A percentile compares a stretch with the other conserved stretches of the same genome.
Evolutionary conservation across 257 asterid species (phyloP).

Genomic region (Marsdenia floribunda): DNA sequence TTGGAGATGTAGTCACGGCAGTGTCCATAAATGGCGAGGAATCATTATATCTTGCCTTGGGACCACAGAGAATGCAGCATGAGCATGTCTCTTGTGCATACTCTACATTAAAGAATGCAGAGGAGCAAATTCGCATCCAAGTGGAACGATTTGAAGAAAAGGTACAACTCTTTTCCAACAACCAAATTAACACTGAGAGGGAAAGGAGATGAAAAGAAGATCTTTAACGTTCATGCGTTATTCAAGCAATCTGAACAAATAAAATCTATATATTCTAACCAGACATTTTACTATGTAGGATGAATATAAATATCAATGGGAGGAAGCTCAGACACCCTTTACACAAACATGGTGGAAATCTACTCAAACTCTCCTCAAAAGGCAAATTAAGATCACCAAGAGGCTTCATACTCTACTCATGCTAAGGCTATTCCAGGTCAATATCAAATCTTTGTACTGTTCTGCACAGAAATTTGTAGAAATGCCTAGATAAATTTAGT

Average conservation of each 20-base stretch:
- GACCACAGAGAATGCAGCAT: slow-evolving; percentile 5
- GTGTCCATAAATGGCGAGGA: slow-evolving; percentile 11
- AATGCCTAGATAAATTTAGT: too few species aligned
- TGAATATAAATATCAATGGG: slow-evolving; percentile 4
- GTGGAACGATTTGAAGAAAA: slow-evolving; percentile 13
- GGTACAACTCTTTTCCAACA: neutral
- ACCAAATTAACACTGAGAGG: neutral
- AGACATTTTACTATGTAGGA: neutral
- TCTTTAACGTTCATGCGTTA: neutral
- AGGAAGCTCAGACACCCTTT: slow-evolving; percentile 10
- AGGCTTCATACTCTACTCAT: slow-evolving; percentile 3
- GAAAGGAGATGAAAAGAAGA: neutral
- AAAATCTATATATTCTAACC: neutral
- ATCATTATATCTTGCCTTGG: slow-evolving; percentile 13
- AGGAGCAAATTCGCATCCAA: slow-evolving; percentile 9
- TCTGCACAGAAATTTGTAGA: too few species aligned
- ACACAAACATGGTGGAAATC: slow-evolving; percentile 15
- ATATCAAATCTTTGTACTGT: neutral
- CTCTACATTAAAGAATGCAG: slow-evolving; percentile 14
- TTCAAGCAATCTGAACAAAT: neutral
- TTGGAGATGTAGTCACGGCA: slow-evolving; percentile 16
- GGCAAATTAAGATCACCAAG: slow-evolving; percentile 15
- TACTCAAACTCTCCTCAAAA: slow-evolving; percentile 6
- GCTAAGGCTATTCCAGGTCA: slow-evolving; percentile 13
- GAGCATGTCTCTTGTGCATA: slow-evolving; percentile 9